Base-by-base conservation (phyloP, 176 grass and related monocot species). In the Zizania latifolia region DNA sequence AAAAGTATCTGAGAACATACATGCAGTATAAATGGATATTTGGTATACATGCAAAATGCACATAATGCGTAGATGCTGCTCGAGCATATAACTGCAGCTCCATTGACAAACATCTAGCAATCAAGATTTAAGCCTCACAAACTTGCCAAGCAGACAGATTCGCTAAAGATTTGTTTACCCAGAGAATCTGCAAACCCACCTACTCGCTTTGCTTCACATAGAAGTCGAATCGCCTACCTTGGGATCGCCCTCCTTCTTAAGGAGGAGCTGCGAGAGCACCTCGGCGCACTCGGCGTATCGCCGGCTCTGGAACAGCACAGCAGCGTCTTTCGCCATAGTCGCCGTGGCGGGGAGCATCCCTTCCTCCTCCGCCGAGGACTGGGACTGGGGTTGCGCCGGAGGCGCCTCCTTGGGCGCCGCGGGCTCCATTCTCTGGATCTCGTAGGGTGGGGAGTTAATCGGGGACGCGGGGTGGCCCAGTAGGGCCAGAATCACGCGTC, bases 191-290 rank as follows among this genome's bases (percentile, higher is more conserved):
- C 36, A 22, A 57, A 28, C 11, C 37, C 19, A 33, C 26, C 15
- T 19, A 48, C 16, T 69, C 14, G 13, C 9, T 1, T 15, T n/a
- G n/a, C 22, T 16, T 13, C 7, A 62, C 10, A 33, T 28, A 81
- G 48, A 34, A 10, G 5, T 37, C 23, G 30, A 78, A 82, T 54
- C 66, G 35, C 51, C 38, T 31, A 97, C 93, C 94, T 93, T 97
- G 14, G 88, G 77, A 79, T 97, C 90, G 56, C 80, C 83, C 74
- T 87, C 85, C 72, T 97, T 97, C 83, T 85, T 91, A 10, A 81
- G 59, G 63, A 93, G 68, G 7, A 97, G 83, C 86, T 89, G 78
- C 28, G 83, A 83, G 54, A 97, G 78, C 77, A 93, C 75, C 11
- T 85, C 86, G 44, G 83, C 67, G 78, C 94, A 97, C 41, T 97